phyloP scores from a whole-genome alignment of 805 yeast genomes.

The Phaffomyces thermotolerans region DNA sequence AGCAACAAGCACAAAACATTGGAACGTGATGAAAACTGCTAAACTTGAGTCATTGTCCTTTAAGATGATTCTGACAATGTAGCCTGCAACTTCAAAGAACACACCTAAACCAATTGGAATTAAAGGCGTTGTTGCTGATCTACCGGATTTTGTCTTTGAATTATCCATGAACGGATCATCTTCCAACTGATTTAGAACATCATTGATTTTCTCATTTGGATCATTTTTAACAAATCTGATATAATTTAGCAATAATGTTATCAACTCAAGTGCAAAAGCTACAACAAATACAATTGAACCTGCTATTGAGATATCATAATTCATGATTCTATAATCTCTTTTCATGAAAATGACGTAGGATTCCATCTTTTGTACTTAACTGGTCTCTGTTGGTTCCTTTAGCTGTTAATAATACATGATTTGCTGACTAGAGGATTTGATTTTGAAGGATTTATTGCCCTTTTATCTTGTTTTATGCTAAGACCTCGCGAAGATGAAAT shows the following conservation, averaged over 20 bases:
- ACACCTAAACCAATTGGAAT: not conserved
- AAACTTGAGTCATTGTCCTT: not conserved
- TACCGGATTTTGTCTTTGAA: not conserved
- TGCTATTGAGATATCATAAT: not conserved
- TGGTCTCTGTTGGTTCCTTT: no score
- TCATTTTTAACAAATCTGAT: not conserved
- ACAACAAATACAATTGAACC: not conserved
- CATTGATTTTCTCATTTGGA: not conserved
- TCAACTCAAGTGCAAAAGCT: not conserved
- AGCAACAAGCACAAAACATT: not conserved
- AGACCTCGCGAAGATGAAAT: no score
- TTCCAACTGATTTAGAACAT: not conserved
- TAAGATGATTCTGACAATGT: not conserved
- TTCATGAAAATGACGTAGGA: no score
- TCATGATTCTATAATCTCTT: not conserved
- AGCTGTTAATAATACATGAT: no score
- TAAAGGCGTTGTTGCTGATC: not conserved
- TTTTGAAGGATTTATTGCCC: no score
- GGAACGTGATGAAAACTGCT: not conserved
- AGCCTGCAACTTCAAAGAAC: slow-evolving; percentile 1
- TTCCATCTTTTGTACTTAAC: no score
- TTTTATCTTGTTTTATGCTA: no score
- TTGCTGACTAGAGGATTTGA: no score
- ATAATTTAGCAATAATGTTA: not conserved
- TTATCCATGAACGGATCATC: not conserved